Evolutionary conservation across 208 protist genomes (phyloP), one percentile per base, ranked within the genome.

Genomic region (Trypanosomatidae sp.): DNA sequence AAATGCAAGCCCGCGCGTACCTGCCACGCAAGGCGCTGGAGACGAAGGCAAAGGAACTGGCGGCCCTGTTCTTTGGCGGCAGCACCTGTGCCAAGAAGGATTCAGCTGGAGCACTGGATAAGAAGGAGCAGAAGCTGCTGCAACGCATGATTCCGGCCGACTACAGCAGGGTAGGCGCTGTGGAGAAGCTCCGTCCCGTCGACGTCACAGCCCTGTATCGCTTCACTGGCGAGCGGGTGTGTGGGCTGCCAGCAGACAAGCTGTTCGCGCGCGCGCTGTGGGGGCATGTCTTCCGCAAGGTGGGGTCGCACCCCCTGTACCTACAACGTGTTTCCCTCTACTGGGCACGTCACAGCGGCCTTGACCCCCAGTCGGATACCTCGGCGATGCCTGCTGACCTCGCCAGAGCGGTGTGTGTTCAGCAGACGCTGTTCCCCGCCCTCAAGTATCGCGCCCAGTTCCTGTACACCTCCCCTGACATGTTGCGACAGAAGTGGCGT

Each of bases 231-330:
- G 90, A 97, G 81, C 82, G 90, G 9, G 70, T 90, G 44, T 84
- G 62, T 47, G 78, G 85, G 47, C 56, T 67, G 69, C 69, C 74
- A 25, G 64, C 80, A 22, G 74, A 73, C 72, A 77, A 77, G 74
- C 84, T 79, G 67, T 97, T 97, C 73, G 84, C 86, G 62, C 85
- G 84, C 10, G 71, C 80, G 17, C 69, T 97, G 60, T 93, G 83
- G 83, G 93, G 77, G 39, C 89, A 97, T 74, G 71, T 92, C 49
- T 97, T 89, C 66, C 90, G 91, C 60, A 94, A 93, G 82, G 88
- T 91, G 74, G 91, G 87, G 36, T 90, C 89, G 25, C 69, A 91
- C 76, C 87, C 93, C 33, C 74, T 77, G 22, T 97, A 95, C 79
- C 84, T 97, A 22, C 73, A 81, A 43, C 65, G 72, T 55, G 81